Percentiles rank a stretch among this genome's conserved stretches.
Conservation (phyloP, 139 green algal species). For the Diplosphaera chodatii region DNA sequence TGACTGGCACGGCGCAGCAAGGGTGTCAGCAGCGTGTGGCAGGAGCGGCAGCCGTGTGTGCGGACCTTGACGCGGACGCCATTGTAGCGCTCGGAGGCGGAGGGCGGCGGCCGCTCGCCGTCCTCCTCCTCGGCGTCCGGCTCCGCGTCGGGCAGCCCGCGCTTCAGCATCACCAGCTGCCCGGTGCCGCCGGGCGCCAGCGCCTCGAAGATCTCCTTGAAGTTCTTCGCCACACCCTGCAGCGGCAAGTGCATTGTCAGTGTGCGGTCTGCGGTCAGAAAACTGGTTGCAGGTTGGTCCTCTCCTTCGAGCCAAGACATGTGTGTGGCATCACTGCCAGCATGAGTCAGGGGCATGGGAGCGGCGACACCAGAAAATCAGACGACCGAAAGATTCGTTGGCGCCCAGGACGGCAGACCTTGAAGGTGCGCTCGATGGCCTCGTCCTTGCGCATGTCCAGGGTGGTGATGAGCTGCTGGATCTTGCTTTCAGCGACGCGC, state of each 20-base stretch:
- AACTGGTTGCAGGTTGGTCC: too few species aligned
- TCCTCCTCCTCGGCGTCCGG: constrained; percentile 29
- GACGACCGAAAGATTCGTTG: too few species aligned
- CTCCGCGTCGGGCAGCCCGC: constrained; percentile 8
- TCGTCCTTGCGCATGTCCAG: constrained; percentile 97
- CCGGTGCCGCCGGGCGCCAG: constrained; percentile 77
- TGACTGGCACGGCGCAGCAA: too few species aligned
- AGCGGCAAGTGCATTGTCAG: too few species aligned
- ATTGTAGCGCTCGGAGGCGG: constrained; percentile 63
- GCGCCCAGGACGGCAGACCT: constrained; percentile 24
- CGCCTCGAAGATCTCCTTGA: constrained; percentile 88
- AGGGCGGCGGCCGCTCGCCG: neutral
- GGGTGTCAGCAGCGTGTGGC: too few species aligned
- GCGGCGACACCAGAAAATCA: too few species aligned
- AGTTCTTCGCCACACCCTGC: constrained; percentile 83
- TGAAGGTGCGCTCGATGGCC: constrained; percentile 96
- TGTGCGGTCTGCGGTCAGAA: too few species aligned
- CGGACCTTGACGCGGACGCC: constrained; percentile 83
- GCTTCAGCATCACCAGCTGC: constrained; percentile 82
- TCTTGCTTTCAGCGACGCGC: constrained; percentile 61
- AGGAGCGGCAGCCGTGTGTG: too few species aligned
- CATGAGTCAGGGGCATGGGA: too few species aligned
- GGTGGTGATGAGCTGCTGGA: constrained; percentile 72
- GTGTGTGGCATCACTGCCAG: too few species aligned
- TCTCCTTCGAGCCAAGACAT: too few species aligned